Conservation (phyloP, 208 protist genomes). For the Acanthamoeba royreba region DNA sequence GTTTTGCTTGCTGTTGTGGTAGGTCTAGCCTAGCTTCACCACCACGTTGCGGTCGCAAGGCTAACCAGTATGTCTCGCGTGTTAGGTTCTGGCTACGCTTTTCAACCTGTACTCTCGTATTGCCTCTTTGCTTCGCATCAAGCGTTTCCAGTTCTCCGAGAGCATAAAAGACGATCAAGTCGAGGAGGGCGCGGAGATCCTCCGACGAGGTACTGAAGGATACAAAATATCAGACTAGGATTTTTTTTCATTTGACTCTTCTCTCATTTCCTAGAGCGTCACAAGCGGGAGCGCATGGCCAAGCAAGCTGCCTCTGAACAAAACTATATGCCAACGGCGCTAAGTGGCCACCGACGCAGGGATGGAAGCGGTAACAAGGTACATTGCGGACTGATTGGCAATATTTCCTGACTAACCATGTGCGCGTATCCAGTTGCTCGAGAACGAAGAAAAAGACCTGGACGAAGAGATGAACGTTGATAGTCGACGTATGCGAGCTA, state of each 20-base stretch:
- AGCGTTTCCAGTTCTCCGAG: conserved; percentile 16
- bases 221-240: not conserved
- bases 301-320: not conserved
- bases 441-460: not conserved
- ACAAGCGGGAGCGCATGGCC: not conserved
- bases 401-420: not conserved
- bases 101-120: conserved; percentile 34
- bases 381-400: too few species aligned
- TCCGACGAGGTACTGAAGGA: not conserved
- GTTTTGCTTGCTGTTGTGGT: not conserved
- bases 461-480: too few species aligned
- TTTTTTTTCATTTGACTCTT: too few species aligned
- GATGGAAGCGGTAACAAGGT: not conserved
- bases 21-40: too few species aligned
- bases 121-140: not conserved
- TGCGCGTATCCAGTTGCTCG: not conserved
- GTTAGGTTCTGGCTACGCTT: not conserved
- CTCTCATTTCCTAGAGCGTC: not conserved
- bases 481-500: too few species aligned
- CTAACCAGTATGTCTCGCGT: too few species aligned
- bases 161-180: not conserved
- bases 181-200: conserved; percentile 19
- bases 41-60: too few species aligned
- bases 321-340: not conserved
- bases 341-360: not conserved